Conservation (phyloP, 2,329 filamentous ascomycete species). For the Ceratocystis alfenasii region DNA sequence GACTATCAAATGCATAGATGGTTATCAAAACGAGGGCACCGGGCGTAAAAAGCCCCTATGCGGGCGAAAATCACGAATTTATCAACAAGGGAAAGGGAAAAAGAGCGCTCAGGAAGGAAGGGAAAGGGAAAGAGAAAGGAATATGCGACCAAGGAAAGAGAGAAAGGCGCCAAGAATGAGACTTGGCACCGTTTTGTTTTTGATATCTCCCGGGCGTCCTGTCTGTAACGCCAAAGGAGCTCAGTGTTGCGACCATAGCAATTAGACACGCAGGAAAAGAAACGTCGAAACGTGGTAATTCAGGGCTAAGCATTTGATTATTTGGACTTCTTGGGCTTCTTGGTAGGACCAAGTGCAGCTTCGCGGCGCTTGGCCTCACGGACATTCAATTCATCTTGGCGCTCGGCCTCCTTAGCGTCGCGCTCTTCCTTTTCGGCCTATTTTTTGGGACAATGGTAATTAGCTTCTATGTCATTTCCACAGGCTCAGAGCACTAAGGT, state of each 20-base stretch:
- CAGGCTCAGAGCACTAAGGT: no score
- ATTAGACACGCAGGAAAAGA: neutral
- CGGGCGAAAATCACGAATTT: neutral
- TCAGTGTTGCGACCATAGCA: neutral
- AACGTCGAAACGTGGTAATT: neutral
- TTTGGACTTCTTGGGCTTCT: conserved; percentile 32
- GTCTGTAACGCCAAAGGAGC: neutral
- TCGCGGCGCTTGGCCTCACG: conserved; percentile 46
- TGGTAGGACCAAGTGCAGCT: conserved; percentile 40
- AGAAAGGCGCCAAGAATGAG: neutral
- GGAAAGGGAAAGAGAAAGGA: neutral
- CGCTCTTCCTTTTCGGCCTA: conserved; percentile 48
- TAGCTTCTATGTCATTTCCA: no score
- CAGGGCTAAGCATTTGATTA: conserved; percentile 2
- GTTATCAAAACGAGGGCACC: neutral
- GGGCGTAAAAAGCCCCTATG: neutral
- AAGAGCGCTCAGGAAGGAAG: neutral
- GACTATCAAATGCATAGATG: neutral
- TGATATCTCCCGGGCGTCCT: neutral
- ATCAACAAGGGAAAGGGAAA: neutral
- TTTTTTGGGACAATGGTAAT: no score
- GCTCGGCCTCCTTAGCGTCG: conserved; percentile 40
- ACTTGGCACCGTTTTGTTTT: neutral
- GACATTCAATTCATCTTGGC: conserved; percentile 41
- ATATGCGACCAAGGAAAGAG: neutral